These are phyloP conservation scores for Stevia rebaudiana DNA, from an alignment of 140 eudicot genomes.

Conservation along the genomic window DNA sequence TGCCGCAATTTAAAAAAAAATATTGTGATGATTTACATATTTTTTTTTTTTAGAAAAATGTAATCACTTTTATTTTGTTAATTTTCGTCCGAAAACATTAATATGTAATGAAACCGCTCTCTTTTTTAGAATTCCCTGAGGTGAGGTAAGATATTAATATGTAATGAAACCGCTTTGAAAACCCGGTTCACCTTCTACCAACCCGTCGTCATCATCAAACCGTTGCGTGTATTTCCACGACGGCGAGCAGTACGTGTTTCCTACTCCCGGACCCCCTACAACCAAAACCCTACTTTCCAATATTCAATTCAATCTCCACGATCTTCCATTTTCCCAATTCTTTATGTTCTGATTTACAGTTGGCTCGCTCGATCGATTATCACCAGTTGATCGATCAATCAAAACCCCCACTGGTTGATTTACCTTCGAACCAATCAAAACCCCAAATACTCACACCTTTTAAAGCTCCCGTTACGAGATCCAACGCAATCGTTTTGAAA, in stretches of 20 bases:
- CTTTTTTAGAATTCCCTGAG: too few species aligned
- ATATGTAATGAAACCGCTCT: neutral
- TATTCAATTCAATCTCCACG: constrained; percentile 2
- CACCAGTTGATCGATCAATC: constrained; percentile 5
- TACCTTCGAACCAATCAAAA: constrained; percentile 15
- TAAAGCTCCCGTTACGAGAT: constrained; percentile 16
- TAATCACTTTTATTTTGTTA: too few species aligned
- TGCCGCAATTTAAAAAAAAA: too few species aligned
- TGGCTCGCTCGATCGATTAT: constrained; percentile 3
- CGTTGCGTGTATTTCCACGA: constrained; percentile 18
- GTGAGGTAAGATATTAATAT: too few species aligned
- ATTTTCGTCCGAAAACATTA: too few species aligned
- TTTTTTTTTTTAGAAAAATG: too few species aligned
- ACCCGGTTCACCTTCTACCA: neutral
- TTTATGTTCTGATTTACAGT: constrained; percentile 1
- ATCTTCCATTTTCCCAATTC: constrained; percentile 16
- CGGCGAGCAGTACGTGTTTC: constrained; percentile 11
- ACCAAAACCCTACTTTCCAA: constrained; percentile 19
- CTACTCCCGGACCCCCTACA: neutral
- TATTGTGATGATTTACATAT: too few species aligned
- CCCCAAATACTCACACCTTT: constrained; percentile 13
- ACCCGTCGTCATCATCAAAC: constrained; percentile 7
- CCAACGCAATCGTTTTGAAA: constrained; percentile 24
- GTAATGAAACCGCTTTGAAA: neutral
- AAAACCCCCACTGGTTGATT: constrained; percentile 8